Evolutionary conservation across 129 eudicot genomes (phyloP), one percentile per base, ranked within the genome.

Genomic region (Heracleum sosnowskyi): DNA sequence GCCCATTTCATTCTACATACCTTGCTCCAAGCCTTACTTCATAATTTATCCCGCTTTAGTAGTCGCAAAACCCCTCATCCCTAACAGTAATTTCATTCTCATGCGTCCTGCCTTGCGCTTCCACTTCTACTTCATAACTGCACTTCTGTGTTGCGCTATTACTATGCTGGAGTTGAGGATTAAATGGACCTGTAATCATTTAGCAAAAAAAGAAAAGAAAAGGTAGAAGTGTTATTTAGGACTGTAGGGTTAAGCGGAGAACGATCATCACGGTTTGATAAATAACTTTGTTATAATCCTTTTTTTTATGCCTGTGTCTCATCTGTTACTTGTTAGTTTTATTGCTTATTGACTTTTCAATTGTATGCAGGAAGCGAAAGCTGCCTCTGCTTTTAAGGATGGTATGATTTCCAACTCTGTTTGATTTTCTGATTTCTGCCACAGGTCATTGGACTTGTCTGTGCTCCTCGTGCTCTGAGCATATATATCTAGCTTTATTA

Each of bases 281-380:
- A 41, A 36, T 12, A 22, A 72, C 15, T 37, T 6, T 41, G 10
- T 10, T 35, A 11, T 9, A 24, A 9, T 37, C 22, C 76, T 26
- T 39, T 18, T 39, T 18, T 42, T 40, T 72, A 72, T 24, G 53
- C 15, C 76, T 72, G n/a, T 41, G 28, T 41, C 31, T 0, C 76
- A 26, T 72, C 12, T 26, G 41, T 72, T 41, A 36, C 31, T 24
- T 41, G 17, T 11, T 41, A n/a, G 29, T 4, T 72, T 20, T 46
- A 64, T 29, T 60, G 71, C 84, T 81, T 55, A 76, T 51, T 45
- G 62, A 64, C 70, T 72, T n/a, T 13, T 73, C 26, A 76, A 76
- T 64, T n/a, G 40, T 40, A 78, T 85, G 88, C 82, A 85, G 93
- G 84, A 81, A 57, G 80, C 70, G 28, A 86, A 57, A 83, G 81